Base-by-base conservation (phyloP, 225 moss, liverwort and hornwort genomes). In the Anthoceros angustus region DNA sequence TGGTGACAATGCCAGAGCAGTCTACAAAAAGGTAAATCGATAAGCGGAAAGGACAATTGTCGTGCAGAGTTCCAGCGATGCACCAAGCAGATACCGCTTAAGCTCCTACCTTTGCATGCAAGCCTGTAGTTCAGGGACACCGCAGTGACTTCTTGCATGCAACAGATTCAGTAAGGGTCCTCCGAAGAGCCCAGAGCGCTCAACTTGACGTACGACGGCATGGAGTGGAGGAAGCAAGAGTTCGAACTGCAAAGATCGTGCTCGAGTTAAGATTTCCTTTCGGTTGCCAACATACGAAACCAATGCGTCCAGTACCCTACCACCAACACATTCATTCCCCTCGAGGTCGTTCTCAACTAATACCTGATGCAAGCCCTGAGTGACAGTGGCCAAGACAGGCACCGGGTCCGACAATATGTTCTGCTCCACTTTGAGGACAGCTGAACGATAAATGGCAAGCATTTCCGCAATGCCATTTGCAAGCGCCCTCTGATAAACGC, bases 1-100 rank as follows among this genome's bases (percentile, higher is more conserved):
- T 98, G 95, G 84, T 98, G 95, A 69, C 85, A 86, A 74, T 98
- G 95, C 95, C 95, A 98, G 45, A 98, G 75, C 70, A 98, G 82
- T 72, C 94, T 94, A 71, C 72, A 83, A 46, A 71, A 68, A 75
- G 74, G 70, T 14, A 66, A 63, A 67, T n/a, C 69, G 71, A 42
- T 62, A 66, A 63, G 64, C 10, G 60, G 43, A 63, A 42, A 73
- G 10, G 20, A 78, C 45, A 75, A 63, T 23, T 64, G 63, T 63
- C 72, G 26, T 10, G 43, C 9, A 9, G 9, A 14, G 41, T 40
- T 16, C 41, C 55, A 55, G n/a, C 1, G 23, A 18, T 15, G 23
- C 55, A 55, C 1, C 55, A 18, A 20, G 1, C 10, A 18, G 8
- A 55, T 18, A 23, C 23, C 23, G 16, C 16, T 55, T 55, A 20